Evolutionary conservation across 1,284 basidiomycete genomes (phyloP), one percentile per base, ranked within the genome.

Genomic region (Porphyrellus sp.): DNA sequence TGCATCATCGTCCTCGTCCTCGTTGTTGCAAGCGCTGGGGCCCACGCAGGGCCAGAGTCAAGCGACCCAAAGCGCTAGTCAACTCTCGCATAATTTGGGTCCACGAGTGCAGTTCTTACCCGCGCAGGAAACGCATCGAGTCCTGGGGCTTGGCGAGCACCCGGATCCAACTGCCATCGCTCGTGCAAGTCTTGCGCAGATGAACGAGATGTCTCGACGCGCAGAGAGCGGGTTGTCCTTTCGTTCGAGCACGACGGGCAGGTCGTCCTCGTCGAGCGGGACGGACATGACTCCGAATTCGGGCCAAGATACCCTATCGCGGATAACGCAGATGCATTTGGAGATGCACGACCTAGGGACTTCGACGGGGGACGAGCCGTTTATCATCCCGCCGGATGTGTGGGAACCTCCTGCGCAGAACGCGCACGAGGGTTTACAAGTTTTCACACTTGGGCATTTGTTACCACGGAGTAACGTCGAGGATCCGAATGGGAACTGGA

Each of bases 401-500:
- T 71, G 65, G 60, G 68, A 66, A n/a, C 61, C 56, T 0, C 62
- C 60, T 35, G 49, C 53, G 34, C 68, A 64, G 35, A 54, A 58
- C 23, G 44, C 60, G 40, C 83, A 87, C 57, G 81, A 85, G 59
- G 89, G 86, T 1, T 67, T 91, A 51, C 83, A 89, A 68, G 88
- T 92, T 41, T 89, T 89, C 64, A 92, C 90, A 5, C 81, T 92
- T 1, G 90, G 90, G 0, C 89, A 91, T 62, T 72, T 91, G 31
- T 75, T 91, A 60, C 89, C 89, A 6, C 70, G 80, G 54, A 75
- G 74, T 49, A 67, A 63, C 28, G 56, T 75, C 48, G 80, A 81
- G 46, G 81, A 81, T 59, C 72, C 64, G 53, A 79, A 78, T 48
- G 81, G 81, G 39, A 81, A 78, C 52, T 85, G 83, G 84, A 75